These are phyloP conservation scores for Metschnikowia santaceciliae DNA, from an alignment of 805 yeast genomes.

Conservation along the genomic window DNA sequence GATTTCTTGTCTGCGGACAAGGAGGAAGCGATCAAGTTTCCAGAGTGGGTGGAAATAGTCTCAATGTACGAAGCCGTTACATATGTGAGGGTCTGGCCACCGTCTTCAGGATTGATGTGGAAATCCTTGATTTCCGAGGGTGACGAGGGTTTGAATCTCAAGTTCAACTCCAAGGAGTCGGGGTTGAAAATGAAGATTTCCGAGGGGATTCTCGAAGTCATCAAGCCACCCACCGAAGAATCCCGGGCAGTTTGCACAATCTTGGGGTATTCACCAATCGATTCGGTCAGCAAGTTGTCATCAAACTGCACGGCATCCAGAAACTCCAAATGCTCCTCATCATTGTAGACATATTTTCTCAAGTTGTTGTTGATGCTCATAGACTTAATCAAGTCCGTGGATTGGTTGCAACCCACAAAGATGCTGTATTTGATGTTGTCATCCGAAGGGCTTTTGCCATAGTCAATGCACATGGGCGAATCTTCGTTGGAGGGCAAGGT, in stretches of 20 bases:
- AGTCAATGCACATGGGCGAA: conserved; percentile 81
- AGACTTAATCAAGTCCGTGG: conserved; percentile 49
- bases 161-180: conserved; percentile 48
- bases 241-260: conserved; percentile 54
- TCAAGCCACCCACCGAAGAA: conserved; percentile 61
- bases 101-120: conserved; percentile 52
- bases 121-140: conserved; percentile 59
- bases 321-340: conserved; percentile 56
- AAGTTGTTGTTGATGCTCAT: conserved; percentile 66
- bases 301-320: conserved; percentile 57
- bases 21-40: conserved; percentile 30
- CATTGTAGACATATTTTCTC: conserved; percentile 56
- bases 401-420: conserved; percentile 74
- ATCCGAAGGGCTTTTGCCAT: conserved; percentile 20
- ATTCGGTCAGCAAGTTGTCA: conserved; percentile 35
- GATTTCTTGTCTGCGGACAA: conserved; percentile 18
- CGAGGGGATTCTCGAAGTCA: conserved; percentile 66
- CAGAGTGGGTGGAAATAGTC: conserved; percentile 48
- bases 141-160: conserved; percentile 49
- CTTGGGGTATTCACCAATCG: conserved; percentile 58
- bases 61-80: conserved; percentile 54
- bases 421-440: conserved; percentile 41
- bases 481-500: conserved; percentile 64
- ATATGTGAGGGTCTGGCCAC: conserved; percentile 61
- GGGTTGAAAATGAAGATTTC: conserved; percentile 58